A percentile compares a stretch with the other conserved stretches of the same genome.
phyloP scores from a whole-genome alignment of 306 rosid species.

The Malus sylvestris region DNA sequence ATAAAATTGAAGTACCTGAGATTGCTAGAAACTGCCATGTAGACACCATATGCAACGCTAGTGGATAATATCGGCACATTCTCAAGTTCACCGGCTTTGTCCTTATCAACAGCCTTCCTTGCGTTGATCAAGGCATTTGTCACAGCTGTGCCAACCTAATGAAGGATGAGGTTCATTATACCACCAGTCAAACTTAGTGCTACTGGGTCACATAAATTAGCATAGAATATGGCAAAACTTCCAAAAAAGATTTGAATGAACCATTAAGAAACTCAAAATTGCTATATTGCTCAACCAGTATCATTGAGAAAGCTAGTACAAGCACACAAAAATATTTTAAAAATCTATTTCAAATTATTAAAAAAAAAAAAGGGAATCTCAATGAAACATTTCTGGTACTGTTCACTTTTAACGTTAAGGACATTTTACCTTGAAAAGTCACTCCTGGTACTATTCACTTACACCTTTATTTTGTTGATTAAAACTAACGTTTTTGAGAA shows the following conservation, averaged over 20 bases:
- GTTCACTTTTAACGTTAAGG: too few species aligned
- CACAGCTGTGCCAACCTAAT: constrained; percentile 73
- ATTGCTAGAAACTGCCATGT: constrained; percentile 88
- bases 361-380: too few species aligned
- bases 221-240: neutral
- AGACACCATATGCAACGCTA: constrained; percentile 83
- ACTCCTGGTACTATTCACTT: too few species aligned
- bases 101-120: constrained; percentile 67
- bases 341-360: neutral
- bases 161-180: constrained; percentile 7
- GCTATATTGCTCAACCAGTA: neutral
- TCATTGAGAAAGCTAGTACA: neutral
- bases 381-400: too few species aligned
- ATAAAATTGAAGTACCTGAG: constrained; percentile 52
- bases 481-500: too few species aligned
- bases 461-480: too few species aligned
- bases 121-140: constrained; percentile 86
- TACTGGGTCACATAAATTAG: neutral
- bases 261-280: neutral
- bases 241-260: neutral
- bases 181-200: neutral
- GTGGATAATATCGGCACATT: constrained; percentile 76
- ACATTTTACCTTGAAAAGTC: too few species aligned
- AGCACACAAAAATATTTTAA: neutral
- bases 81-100: constrained; percentile 56